A percentile compares a stretch with the other conserved stretches of the same genome.
Conservation (phyloP, 83 land plant genomes). For the Larix sibirica region DNA sequence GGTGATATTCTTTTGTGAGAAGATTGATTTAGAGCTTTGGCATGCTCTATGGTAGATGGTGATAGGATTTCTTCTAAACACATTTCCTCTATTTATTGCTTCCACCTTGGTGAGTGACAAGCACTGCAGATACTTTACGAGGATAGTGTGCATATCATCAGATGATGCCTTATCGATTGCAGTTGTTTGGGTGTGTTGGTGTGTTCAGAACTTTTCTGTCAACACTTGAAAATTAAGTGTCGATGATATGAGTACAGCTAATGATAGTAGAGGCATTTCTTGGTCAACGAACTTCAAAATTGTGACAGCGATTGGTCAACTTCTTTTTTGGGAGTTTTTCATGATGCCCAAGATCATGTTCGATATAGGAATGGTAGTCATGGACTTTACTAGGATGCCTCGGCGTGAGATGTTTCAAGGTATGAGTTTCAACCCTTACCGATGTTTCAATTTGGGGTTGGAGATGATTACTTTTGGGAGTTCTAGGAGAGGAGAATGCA, state of each 20-base stretch:
- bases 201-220: neutral
- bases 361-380: no score
- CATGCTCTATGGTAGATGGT: neutral
- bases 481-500: no score
- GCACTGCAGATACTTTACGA: no score
- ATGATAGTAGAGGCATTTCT: neutral
- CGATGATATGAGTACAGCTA: neutral
- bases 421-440: no score
- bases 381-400: no score
- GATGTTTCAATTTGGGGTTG: no score
- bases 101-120: neutral
- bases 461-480: no score
- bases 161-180: neutral
- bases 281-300: neutral
- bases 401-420: no score
- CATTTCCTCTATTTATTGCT: neutral
- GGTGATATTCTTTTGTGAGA: neutral
- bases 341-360: neutral
- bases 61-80: neutral
- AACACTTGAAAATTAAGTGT: neutral
- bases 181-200: neutral
- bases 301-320: neutral
- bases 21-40: neutral
- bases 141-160: no score
- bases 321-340: neutral